phyloP scores from a whole-genome alignment of 2,329 filamentous ascomycete genomes.

The Penicillium palitans region DNA sequence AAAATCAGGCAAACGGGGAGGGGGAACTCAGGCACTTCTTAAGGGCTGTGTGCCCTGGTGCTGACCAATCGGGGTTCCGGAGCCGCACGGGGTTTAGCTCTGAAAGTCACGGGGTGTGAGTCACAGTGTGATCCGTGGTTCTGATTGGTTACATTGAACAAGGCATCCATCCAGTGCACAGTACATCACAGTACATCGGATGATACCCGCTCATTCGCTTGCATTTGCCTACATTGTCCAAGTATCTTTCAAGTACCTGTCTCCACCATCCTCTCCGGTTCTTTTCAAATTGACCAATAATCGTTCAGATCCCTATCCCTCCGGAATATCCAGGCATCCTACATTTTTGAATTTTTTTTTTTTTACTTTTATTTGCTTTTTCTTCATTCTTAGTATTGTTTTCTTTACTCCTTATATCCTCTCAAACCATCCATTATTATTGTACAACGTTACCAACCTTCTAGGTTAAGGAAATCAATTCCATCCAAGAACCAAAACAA shows the following conservation, averaged over 20 bases:
- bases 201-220: background rate
- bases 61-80: conserved; percentile 28
- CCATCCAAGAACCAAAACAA: background rate
- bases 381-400: background rate
- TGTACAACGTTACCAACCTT: background rate
- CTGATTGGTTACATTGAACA: conserved; percentile 30
- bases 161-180: conserved; percentile 1
- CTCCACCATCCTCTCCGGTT: background rate
- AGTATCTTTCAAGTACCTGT: conserved; percentile 6
- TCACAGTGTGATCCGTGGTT: conserved; percentile 26
- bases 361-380: background rate
- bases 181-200: background rate
- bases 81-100: conserved; percentile 20
- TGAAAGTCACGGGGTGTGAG: conserved; percentile 39
- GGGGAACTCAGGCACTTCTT: conserved; percentile 44
- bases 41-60: conserved; percentile 25
- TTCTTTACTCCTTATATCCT: background rate
- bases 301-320: background rate
- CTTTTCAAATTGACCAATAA: conserved; percentile 2
- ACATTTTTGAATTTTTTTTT: background rate
- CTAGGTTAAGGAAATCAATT: background rate
- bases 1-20: conserved; percentile 37
- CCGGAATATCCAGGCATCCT: background rate
- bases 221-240: background rate
- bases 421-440: too few species aligned